Conservation (phyloP, 2,329 filamentous ascomycete genomes). For the Arthroderma uncinatum region DNA sequence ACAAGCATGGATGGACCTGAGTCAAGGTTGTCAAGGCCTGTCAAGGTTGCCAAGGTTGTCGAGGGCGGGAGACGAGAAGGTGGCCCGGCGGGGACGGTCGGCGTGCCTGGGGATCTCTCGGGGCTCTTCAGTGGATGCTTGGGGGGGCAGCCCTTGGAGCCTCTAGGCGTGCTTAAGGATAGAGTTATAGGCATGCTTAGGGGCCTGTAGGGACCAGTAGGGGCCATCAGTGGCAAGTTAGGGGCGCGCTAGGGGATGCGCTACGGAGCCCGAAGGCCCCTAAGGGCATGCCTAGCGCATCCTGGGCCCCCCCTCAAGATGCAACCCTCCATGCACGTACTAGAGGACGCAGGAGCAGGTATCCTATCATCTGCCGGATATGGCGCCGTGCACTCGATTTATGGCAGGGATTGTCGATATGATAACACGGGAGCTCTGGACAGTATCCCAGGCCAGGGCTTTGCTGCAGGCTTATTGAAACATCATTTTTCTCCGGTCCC, state of each 20-base stretch:
- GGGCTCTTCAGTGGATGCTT: too few relatives aligned
- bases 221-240: neutral
- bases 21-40: neutral
- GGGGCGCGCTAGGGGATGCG: neutral
- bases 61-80: neutral
- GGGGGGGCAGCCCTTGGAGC: neutral
- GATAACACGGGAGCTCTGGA: neutral
- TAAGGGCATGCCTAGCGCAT: neutral
- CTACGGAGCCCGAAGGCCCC: neutral
- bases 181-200: neutral
- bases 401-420: neutral
- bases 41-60: too few relatives aligned
- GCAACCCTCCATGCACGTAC: neutral
- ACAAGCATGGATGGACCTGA: neutral
- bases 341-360: neutral
- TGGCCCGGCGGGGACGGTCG: neutral
- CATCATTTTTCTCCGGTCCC: neutral
- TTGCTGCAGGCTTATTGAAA: neutral
- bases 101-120: neutral
- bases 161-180: neutral
- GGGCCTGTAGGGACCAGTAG: neutral
- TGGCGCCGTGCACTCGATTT: neutral
- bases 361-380: conserved; percentile 1
- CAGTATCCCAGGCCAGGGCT: neutral
- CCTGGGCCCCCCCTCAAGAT: neutral